phyloP scores from a whole-genome alignment of 805 yeast species.

The Yarrowia osloensis region DNA sequence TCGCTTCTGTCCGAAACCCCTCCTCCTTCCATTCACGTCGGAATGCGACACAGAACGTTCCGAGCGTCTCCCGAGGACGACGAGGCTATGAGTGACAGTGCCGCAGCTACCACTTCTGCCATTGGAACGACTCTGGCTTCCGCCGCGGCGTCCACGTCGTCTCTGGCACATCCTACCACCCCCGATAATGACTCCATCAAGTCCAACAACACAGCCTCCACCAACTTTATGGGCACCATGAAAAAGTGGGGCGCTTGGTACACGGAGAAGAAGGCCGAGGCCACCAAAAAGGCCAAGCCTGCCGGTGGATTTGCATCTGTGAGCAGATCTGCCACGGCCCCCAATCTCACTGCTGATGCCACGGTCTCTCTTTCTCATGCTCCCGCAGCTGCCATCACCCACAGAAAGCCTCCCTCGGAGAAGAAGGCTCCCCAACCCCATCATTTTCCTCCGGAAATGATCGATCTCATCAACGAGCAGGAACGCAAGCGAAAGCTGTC shows the following conservation, averaged over 20 bases:
- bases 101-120: not conserved
- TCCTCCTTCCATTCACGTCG: conserved; percentile 29
- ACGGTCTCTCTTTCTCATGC: not conserved
- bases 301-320: conserved; percentile 6
- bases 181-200: conserved; percentile 4
- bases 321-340: not conserved
- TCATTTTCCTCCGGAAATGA: conserved; percentile 39
- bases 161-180: not conserved
- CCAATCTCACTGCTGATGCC: conserved; percentile 13
- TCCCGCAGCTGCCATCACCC: conserved; percentile 10
- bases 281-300: conserved; percentile 2
- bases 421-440: conserved; percentile 38
- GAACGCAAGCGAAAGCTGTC: conserved; percentile 13
- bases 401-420: conserved; percentile 2
- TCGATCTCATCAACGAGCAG: conserved; percentile 33
- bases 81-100: not conserved
- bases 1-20: not conserved
- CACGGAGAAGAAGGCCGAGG: conserved; percentile 33
- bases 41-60: conserved; percentile 25
- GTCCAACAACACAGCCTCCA: not conserved
- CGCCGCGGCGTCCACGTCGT: conserved; percentile 13
- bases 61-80: conserved; percentile 28
- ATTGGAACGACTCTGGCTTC: conserved; percentile 6
- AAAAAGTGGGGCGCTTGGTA: conserved; percentile 40
- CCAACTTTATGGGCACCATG: conserved; percentile 31